Conservation (phyloP, 139 green algal species). For the Haematococcus lacustris region DNA sequence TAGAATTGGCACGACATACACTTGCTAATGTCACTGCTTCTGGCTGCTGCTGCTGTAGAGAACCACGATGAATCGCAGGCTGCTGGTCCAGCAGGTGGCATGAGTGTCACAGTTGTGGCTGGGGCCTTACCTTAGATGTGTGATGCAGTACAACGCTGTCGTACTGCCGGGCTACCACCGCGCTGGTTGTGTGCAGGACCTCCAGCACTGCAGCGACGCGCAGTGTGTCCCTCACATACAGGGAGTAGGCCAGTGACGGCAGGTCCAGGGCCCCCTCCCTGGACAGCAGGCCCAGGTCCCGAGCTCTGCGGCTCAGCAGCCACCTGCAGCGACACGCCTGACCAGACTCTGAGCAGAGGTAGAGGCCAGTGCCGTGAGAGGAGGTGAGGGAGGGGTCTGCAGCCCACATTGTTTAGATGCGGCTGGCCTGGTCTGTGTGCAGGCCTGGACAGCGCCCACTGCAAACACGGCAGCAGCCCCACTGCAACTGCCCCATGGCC, state of each 20-base stretch:
- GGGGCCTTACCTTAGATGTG: too few relatives aligned
- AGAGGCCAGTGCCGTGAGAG: background rate
- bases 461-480: background rate
- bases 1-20: too few relatives aligned
- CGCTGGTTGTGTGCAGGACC: background rate
- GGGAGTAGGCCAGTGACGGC: conserved; percentile 7
- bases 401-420: background rate
- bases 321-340: conserved; percentile 19
- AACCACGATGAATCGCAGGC: too few relatives aligned
- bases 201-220: conserved; percentile 15
- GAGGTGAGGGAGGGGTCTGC: background rate
- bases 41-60: too few relatives aligned
- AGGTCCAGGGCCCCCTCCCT: conserved; percentile 16
- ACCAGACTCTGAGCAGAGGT: background rate
- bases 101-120: too few relatives aligned
- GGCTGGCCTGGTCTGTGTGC: background rate
- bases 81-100: too few relatives aligned
- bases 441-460: background rate
- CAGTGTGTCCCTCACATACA: conserved; percentile 18
- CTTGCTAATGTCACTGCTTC: too few relatives aligned
- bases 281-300: conserved; percentile 25
- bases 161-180: background rate
- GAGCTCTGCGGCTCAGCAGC: conserved; percentile 19
- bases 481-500: background rate
- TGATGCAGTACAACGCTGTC: too few relatives aligned